Percentiles rank a stretch among this genome's conserved stretches.
These are phyloP conservation scores for Microsporum audouinii DNA, from an alignment of 2,329 filamentous ascomycete species.

Conservation along the genomic window DNA sequence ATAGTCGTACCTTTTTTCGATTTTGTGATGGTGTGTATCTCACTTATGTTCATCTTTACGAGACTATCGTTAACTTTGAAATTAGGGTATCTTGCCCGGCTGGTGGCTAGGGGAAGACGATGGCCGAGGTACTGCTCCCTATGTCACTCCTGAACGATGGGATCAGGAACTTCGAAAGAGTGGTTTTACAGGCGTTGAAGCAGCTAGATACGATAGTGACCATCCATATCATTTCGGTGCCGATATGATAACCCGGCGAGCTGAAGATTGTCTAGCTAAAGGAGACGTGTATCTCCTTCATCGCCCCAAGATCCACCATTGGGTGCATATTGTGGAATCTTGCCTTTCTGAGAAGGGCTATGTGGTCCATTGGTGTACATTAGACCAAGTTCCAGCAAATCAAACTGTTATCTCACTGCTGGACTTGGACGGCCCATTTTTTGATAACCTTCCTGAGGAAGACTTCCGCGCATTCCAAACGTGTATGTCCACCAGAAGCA, in stretches of 20 bases:
- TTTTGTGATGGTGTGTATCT: not conserved
- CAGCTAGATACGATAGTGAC: not conserved
- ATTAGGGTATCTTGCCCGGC: constrained; percentile 5
- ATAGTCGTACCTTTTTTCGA: not conserved
- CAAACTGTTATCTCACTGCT: not conserved
- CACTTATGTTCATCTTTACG: not conserved
- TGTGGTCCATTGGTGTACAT: not conserved
- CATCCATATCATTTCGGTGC: not conserved
- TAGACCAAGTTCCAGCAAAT: not conserved
- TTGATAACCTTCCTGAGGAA: not conserved
- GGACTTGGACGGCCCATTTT: not conserved
- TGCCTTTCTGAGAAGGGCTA: not conserved
- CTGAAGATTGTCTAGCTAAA: not conserved
- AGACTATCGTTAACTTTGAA: not conserved
- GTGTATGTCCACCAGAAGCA: not conserved
- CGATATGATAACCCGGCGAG: not conserved
- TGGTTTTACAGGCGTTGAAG: constrained; percentile 8
- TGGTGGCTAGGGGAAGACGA: constrained; percentile 10
- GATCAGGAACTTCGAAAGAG: not conserved
- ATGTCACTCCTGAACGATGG: constrained; percentile 2
- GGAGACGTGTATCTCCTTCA: not conserved
- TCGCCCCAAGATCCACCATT: not conserved
- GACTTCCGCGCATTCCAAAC: constrained; percentile 14
- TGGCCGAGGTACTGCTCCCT: not conserved
- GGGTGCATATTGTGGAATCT: not conserved